A percentile compares a stretch with the other conserved stretches of the same genome.
These are phyloP conservation scores for Oxytropis ochrocephala DNA, from an alignment of 306 rosid genomes.

Conservation along the genomic window DNA sequence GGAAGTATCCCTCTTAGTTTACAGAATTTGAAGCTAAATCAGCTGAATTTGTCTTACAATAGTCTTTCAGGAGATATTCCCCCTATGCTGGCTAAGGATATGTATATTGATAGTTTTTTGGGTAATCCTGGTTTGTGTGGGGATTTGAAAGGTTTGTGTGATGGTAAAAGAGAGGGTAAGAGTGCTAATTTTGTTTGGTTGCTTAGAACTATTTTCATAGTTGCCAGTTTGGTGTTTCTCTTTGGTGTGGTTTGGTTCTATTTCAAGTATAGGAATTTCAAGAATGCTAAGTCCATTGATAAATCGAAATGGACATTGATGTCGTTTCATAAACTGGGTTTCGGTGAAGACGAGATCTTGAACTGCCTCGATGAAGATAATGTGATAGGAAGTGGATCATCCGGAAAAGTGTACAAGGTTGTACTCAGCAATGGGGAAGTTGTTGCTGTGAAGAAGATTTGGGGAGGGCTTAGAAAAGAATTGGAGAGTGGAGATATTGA, in stretches of 20 bases:
- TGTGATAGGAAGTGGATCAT: conserved; percentile 77
- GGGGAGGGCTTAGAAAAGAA: conserved; percentile 43
- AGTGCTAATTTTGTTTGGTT: conserved; percentile 46
- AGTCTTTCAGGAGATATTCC: conserved; percentile 66
- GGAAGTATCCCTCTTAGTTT: conserved; percentile 61
- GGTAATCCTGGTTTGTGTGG: conserved; percentile 82
- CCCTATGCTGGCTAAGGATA: conserved; percentile 49
- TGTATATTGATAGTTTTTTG: conserved; percentile 61
- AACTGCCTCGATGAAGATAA: conserved; percentile 84
- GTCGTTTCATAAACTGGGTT: conserved; percentile 94
- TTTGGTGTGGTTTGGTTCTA: conserved; percentile 69
- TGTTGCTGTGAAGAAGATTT: conserved; percentile 82
- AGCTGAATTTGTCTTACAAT: conserved; percentile 68
- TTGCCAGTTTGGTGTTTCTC: conserved; percentile 49
- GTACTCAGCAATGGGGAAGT: conserved; percentile 57
- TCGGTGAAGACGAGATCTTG: conserved; percentile 78
- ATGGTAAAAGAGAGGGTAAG: conserved; percentile 25
- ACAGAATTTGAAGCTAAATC: conserved; percentile 72
- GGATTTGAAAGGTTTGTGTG: conserved; percentile 49
- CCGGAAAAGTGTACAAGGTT: conserved; percentile 91
- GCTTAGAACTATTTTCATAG: conserved; percentile 50
- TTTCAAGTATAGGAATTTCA: conserved; percentile 55
- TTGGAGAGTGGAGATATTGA: conserved; percentile 49
- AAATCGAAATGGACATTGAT: conserved; percentile 74
- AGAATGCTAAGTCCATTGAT: conserved; percentile 46